phyloP scores from a whole-genome alignment of 495 filamentous ascomycete species.

The Glutinoglossum americanum region DNA sequence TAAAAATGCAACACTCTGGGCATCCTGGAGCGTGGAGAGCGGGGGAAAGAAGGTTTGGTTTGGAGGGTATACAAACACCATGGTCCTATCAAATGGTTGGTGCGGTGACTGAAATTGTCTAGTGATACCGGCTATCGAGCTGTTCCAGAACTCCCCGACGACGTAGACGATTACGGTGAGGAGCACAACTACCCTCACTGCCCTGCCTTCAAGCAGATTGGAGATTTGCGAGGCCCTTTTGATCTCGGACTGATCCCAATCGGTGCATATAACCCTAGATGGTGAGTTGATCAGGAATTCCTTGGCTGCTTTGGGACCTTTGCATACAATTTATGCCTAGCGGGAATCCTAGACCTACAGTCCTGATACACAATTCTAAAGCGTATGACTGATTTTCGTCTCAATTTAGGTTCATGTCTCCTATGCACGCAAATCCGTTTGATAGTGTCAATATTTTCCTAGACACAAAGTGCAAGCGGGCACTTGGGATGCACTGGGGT shows the following conservation, averaged over 20 bases:
- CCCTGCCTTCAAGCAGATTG: constrained; percentile 76
- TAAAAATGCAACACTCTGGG: constrained; percentile 59
- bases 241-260: constrained; percentile 91
- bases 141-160: constrained; percentile 44
- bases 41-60: constrained; percentile 58
- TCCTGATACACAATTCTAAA: background rate
- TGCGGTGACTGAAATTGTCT: constrained; percentile 1
- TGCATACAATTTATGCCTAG: background rate
- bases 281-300: constrained; percentile 9
- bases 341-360: background rate
- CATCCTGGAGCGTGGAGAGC: constrained; percentile 62
- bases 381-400: background rate
- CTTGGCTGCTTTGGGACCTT: background rate
- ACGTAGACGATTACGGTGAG: constrained; percentile 48
- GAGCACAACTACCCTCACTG: constrained; percentile 53
- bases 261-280: constrained; percentile 71
- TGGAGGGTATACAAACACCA: constrained; percentile 22
- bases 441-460: constrained; percentile 80
- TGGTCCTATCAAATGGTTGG: background rate
- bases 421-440: constrained; percentile 73
- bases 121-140: constrained; percentile 57
- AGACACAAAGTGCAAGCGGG: constrained; percentile 64
- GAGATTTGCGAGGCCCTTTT: constrained; percentile 62
- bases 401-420: constrained; percentile 31
- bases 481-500: constrained; percentile 87